Conservation (phyloP, 306 rosid genomes). For the Macrotyloma uniflorum region DNA sequence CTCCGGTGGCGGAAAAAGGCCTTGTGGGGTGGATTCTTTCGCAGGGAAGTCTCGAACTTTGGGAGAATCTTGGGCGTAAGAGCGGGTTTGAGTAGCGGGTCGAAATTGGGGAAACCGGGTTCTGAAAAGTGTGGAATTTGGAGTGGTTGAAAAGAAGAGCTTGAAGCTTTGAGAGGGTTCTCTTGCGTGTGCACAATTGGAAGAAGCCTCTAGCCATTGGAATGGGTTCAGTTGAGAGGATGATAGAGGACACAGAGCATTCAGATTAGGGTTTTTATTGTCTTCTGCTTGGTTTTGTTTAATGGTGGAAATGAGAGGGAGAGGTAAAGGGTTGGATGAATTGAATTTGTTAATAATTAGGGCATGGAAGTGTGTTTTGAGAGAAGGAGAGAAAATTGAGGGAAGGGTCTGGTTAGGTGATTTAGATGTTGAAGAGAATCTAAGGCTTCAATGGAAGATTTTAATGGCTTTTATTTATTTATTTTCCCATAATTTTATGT, state of each 20-base stretch:
- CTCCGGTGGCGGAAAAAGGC: conserved; percentile 47
- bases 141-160: conserved; percentile 35
- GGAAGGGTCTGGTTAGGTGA: conserved; percentile 36
- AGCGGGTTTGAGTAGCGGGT: conserved; percentile 35
- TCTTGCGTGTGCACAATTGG: conserved; percentile 50
- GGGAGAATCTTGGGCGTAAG: conserved; percentile 4
- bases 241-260: neutral
- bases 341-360: neutral
- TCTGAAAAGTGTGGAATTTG: conserved; percentile 28
- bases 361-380: neutral
- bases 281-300: neutral
- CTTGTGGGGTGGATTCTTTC: conserved; percentile 27
- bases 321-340: neutral
- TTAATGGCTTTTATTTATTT: neutral
- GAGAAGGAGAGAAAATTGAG: conserved; percentile 40
- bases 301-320: neutral
- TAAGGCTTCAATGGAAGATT: neutral
- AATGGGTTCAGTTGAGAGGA: conserved; percentile 21
- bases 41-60: conserved; percentile 36
- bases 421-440: neutral
- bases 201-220: conserved; percentile 71
- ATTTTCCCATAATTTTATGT: neutral
- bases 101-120: conserved; percentile 40
- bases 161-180: conserved; percentile 45
- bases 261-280: neutral